Base-by-base conservation (phyloP, 2,329 filamentous ascomycete species). In the Endocalyx cinctus region DNA sequence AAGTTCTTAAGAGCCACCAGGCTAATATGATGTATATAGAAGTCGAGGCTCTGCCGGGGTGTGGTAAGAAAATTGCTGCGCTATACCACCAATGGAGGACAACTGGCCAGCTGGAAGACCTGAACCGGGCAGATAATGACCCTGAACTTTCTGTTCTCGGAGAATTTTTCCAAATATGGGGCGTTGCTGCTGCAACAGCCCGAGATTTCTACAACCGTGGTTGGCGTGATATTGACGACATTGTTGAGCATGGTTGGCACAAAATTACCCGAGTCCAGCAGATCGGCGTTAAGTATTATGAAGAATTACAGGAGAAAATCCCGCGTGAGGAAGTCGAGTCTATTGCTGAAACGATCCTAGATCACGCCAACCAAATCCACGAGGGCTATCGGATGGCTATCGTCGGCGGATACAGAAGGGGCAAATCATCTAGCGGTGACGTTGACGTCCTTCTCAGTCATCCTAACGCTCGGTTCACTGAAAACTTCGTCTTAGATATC, bases 271-370 rank as follows among this genome's bases (percentile, higher is more conserved):
- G 88, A 10, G 84, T 87, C 2, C 90, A 96, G 58, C 88, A 97
- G 55, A 94, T 97, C 35, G 90, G 92, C 0, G 68, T 96, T 27
- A 97, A 97, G 55, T 96, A 81, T 60, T 95, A 94, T 55, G 84
- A 94, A 20, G 90, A 97, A 43, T 84, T 98, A 35, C 64, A 75
- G 28, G 60, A 71, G 12, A 78, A 74, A 11, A 86, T 97, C 5
- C 74, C 86, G 0, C 76, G 88, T 2, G 37, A 52, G 0, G 88
- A 97, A 57, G 84, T 87, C 0, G 80, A 87, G 46, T 51, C 55
- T 0, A 94, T 95, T 33, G 77, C 74, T 0, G 50, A 63, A 5
- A 66, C 70, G 1, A 72, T 96, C 12, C 68, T 82, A 2, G 50
- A 63, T 2, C 80, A 92, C 42, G 87, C 87, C 2, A 76, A 79